These are phyloP conservation scores for Lachnellula subtilissima DNA, from an alignment of 2,329 filamentous ascomycete species.

Conservation along the genomic window DNA sequence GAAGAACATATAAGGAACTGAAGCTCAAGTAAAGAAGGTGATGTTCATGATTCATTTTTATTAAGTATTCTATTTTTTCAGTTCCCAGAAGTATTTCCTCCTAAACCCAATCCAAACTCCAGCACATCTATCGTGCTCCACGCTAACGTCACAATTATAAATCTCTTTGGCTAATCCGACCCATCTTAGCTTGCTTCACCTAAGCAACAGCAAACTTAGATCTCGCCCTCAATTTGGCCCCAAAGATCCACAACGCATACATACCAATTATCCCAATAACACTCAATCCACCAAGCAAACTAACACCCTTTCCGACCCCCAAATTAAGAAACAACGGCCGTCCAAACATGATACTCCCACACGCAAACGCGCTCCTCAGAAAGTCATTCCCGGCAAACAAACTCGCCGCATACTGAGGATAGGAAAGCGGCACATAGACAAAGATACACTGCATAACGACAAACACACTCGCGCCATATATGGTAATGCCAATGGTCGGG, in stretches of 20 bases:
- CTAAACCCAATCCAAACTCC: neutral
- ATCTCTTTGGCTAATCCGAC: neutral
- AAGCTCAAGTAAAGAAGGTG: neutral
- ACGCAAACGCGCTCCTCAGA: constrained; percentile 53
- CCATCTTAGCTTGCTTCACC: neutral
- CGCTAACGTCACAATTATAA: neutral
- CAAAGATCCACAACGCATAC: constrained; percentile 29
- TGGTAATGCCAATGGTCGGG: constrained; percentile 50
- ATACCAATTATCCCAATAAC: constrained; percentile 48
- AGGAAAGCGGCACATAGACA: constrained; percentile 52
- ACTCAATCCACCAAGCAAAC: constrained; percentile 50
- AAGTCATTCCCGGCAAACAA: constrained; percentile 60
- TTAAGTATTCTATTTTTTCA: neutral
- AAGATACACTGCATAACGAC: constrained; percentile 57
- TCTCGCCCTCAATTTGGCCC: constrained; percentile 18
- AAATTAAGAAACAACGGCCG: constrained; percentile 55
- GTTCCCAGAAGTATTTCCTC: neutral
- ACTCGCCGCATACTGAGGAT: constrained; percentile 52
- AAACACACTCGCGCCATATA: constrained; percentile 49
- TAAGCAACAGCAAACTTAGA: constrained; percentile 19
- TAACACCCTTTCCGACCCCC: constrained; percentile 53
- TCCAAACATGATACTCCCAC: constrained; percentile 55
- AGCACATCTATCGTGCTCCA: neutral
- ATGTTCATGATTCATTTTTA: neutral
- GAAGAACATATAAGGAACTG: too few species aligned